These are phyloP conservation scores for Fusarium albosuccineum DNA, from an alignment of 2,329 filamentous ascomycete genomes.

Conservation along the genomic window DNA sequence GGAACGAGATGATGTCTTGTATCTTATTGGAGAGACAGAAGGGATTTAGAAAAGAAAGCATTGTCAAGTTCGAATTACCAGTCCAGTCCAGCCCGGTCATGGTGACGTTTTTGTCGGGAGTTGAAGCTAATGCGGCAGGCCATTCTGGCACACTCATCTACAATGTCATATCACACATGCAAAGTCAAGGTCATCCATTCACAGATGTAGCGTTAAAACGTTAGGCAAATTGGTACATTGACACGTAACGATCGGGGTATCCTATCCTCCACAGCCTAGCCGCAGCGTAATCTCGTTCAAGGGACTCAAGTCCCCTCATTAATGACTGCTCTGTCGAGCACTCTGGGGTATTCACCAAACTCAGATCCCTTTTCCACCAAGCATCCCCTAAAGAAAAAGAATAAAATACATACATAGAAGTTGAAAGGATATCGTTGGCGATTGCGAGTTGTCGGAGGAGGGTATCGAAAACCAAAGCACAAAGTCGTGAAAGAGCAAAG, in stretches of 20 bases:
- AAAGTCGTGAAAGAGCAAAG: conserved; percentile 17
- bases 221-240: background rate
- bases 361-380: background rate
- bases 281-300: conserved; percentile 13
- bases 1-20: conserved; percentile 21
- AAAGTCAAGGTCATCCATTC: too few species aligned
- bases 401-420: conserved; percentile 35
- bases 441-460: conserved; percentile 14
- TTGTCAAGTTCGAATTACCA: conserved; percentile 38
- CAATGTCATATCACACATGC: too few species aligned
- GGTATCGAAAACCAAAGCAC: conserved; percentile 36
- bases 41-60: conserved; percentile 36
- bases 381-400: conserved; percentile 13
- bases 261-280: conserved; percentile 32
- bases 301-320: conserved; percentile 26
- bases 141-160: too few species aligned
- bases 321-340: conserved; percentile 24
- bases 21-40: conserved; percentile 31
- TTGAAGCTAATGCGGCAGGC: too few species aligned
- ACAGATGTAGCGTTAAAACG: too few species aligned
- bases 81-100: too few species aligned
- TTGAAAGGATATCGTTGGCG: conserved; percentile 7
- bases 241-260: conserved; percentile 41
- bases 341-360: conserved; percentile 33
- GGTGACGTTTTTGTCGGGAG: too few species aligned